Evolutionary conservation across 257 asterid species (phyloP).

Genomic region (Ilex asprella): DNA sequence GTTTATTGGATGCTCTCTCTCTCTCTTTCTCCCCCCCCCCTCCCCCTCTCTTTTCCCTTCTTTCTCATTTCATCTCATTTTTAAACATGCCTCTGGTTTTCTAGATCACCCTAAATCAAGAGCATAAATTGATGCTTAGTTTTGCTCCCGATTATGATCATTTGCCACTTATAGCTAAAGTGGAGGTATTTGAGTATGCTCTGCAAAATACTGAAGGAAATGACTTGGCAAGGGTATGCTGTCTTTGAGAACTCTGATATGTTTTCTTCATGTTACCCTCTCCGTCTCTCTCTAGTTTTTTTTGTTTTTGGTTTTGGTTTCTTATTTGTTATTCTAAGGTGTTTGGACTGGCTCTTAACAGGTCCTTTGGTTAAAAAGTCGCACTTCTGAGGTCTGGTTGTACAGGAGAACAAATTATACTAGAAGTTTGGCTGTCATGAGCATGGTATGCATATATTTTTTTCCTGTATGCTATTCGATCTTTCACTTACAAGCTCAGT

Average conservation of each 20-base stretch:
- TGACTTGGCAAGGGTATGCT: constrained; percentile 84
- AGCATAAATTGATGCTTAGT: constrained; percentile 93
- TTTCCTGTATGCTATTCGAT: constrained; percentile 11
- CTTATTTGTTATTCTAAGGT: constrained; percentile 19
- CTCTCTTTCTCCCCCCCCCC: constrained; percentile 6
- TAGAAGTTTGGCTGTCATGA: constrained; percentile 99
- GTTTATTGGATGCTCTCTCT: background rate
- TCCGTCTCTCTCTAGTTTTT: constrained; percentile 5
- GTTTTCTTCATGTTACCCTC: too few species aligned
- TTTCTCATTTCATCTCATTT: constrained; percentile 16
- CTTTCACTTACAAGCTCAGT: constrained; percentile 6
- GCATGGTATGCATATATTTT: constrained; percentile 62
- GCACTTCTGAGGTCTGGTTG: constrained; percentile 98
- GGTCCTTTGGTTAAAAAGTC: constrained; percentile 99
- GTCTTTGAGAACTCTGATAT: constrained; percentile 1
- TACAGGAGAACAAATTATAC: constrained; percentile 97
- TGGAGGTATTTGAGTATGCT: constrained; percentile 97
- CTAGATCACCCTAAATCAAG: constrained; percentile 91
- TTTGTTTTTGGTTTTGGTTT: constrained; percentile 14
- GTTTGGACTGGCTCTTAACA: constrained; percentile 16
- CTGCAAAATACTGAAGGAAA: constrained; percentile 92
- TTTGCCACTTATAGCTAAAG: constrained; percentile 88
- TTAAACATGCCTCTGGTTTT: constrained; percentile 18
- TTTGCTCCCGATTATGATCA: constrained; percentile 97
- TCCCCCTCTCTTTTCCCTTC: background rate